phyloP scores from a whole-genome alignment of 352 stramenopile species.

The Phytophthora idaei region DNA sequence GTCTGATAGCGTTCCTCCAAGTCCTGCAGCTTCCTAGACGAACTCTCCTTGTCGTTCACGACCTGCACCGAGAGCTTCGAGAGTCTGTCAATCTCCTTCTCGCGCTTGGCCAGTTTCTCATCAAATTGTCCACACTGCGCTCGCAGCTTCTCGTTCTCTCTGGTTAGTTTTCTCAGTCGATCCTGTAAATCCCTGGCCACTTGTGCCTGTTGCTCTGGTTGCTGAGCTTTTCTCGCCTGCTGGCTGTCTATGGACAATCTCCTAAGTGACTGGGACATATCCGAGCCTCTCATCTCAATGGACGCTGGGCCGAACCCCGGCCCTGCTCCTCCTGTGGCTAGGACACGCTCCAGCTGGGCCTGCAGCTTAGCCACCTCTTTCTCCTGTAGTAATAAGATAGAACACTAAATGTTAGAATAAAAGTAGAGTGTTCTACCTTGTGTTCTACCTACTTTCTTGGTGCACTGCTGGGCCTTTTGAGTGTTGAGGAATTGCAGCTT shows the following conservation, averaged over 20 bases:
- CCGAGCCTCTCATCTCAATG: slow-evolving; percentile 41
- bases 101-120: slow-evolving; percentile 62
- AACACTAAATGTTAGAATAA: background rate
- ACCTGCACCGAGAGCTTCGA: slow-evolving; percentile 51
- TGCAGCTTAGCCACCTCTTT: slow-evolving; percentile 68
- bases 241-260: slow-evolving; percentile 34
- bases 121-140: slow-evolving; percentile 46
- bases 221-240: slow-evolving; percentile 21
- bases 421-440: slow-evolving; percentile 12
- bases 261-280: slow-evolving; percentile 24
- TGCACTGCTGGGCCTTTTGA: slow-evolving; percentile 58
- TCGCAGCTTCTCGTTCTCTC: slow-evolving; percentile 53
- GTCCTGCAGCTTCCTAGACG: slow-evolving; percentile 34
- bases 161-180: slow-evolving; percentile 49
- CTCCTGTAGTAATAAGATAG: slow-evolving; percentile 43
- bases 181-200: slow-evolving; percentile 52
- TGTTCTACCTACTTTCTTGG: slow-evolving; percentile 55
- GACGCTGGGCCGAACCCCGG: slow-evolving; percentile 19
- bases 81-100: slow-evolving; percentile 73
- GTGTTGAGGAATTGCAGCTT: slow-evolving; percentile 72
- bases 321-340: slow-evolving; percentile 36
- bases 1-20: slow-evolving; percentile 44
- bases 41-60: slow-evolving; percentile 31
- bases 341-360: slow-evolving; percentile 61
- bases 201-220: slow-evolving; percentile 29